A percentile compares a stretch with the other conserved stretches of the same genome.
These are phyloP conservation scores for Xylogone sp. DNA, from an alignment of 2,329 filamentous ascomycete species.

Conservation along the genomic window DNA sequence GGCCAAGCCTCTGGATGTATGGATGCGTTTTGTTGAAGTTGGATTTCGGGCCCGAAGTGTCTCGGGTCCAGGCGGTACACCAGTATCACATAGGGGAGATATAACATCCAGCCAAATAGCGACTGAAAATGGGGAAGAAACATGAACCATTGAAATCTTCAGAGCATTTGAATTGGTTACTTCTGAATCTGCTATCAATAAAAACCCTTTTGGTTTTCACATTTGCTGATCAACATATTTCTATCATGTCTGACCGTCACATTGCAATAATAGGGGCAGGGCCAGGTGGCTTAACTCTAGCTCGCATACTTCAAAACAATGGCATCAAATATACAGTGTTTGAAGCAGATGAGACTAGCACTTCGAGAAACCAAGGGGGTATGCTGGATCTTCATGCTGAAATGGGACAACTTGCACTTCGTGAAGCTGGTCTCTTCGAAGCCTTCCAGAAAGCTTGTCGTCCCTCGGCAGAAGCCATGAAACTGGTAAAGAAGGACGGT, in stretches of 20 bases:
- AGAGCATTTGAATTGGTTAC: neutral
- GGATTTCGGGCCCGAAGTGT: neutral
- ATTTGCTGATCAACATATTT: neutral
- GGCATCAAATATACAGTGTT: constrained; percentile 24
- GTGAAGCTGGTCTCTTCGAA: constrained; percentile 26
- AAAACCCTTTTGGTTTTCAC: neutral
- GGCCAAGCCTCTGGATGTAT: neutral
- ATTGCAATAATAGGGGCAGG: constrained; percentile 30
- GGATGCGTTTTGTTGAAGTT: neutral
- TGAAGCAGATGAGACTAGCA: constrained; percentile 23
- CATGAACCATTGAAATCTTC: neutral
- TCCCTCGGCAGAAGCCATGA: constrained; percentile 38
- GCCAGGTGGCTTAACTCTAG: constrained; percentile 28
- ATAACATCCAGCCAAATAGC: too few relatives aligned
- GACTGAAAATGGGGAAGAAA: too few relatives aligned
- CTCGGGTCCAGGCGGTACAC: neutral
- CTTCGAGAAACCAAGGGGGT: constrained; percentile 26
- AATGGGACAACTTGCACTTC: constrained; percentile 27
- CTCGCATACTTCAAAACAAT: constrained; percentile 25
- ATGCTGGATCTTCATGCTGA: constrained; percentile 43
- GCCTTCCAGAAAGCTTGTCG: constrained; percentile 31
- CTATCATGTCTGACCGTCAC: neutral
- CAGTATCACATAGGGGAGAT: too few relatives aligned
- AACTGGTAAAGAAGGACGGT: constrained; percentile 30
- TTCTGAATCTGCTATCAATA: neutral